Base-by-base conservation (phyloP, 2,329 filamentous ascomycete species). In the Magnaporthales sp. region DNA sequence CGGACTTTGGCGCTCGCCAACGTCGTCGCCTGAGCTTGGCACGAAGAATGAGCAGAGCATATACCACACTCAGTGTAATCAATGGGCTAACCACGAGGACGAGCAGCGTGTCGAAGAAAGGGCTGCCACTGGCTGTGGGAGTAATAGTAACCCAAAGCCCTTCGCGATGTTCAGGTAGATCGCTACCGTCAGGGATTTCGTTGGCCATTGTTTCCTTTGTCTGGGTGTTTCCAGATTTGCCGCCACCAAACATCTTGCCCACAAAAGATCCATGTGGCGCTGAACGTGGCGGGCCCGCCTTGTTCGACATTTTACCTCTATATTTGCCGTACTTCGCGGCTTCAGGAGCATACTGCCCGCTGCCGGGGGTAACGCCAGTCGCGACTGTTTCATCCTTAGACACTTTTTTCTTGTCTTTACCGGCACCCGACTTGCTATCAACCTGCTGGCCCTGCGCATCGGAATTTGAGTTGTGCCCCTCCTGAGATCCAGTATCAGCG, bases 101-200 rank as follows among this genome's bases (percentile, higher is more conserved):
- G n/a, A 98, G 83, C 2, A 99, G 84, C 0, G 94, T 98, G 75
- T 99, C 95, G 71, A 98, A 93, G 80, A 99, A 97, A 0, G 95
- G 93, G 71, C 90, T 96, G 5, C 91, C 90, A 69, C 92, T 94
- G 77, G 88, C 94, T 0, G 93, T 93, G 1, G 93, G 95, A 0
- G 92, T 95, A 66, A 99, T 87, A 8, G 95, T 97, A n/a, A 99
- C 92, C 93, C 93, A 98, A 4, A 99, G 85, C 1, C 93, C 94
- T 72, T 95, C 89, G 70, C 89, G 89, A 13, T 82, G 80, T 51
- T 82, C 72, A 22, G 74, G 71, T 65, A 73, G 69, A 27, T 64
- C 62, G 22, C 65, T 38, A 19, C 68, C 68, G 9, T 65, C 69
- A 2, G 67, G 46, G 46, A 62, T 15, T 60, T 60, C 56, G 56